Percentiles rank a stretch among this genome's conserved stretches.
Conservation (phyloP, 2,329 filamentous ascomycete genomes). For the Stenocarpella maydis region DNA sequence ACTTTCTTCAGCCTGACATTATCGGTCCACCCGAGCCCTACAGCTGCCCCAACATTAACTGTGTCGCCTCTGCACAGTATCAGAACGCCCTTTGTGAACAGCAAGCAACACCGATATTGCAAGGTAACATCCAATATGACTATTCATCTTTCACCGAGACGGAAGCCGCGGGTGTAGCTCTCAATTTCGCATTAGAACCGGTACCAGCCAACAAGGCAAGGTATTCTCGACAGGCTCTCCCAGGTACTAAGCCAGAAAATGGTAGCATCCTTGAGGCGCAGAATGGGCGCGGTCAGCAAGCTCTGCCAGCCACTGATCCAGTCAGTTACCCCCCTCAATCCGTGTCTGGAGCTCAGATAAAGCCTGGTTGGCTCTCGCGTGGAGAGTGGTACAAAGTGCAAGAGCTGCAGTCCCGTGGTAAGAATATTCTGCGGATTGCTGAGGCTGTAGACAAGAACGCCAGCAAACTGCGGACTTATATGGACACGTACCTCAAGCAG, state of each 20-base stretch:
- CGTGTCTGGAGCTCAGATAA: not conserved
- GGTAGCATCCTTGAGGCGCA: not conserved
- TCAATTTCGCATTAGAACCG: not conserved
- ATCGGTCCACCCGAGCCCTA: not conserved
- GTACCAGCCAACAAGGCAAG: not conserved
- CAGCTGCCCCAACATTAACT: not conserved
- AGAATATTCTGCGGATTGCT: not conserved
- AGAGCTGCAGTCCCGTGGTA: not conserved
- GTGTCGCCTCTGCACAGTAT: not conserved
- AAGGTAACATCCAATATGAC: not conserved
- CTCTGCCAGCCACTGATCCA: not conserved
- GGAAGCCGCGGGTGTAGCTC: not conserved
- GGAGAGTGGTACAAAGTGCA: not conserved
- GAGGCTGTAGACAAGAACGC: not conserved
- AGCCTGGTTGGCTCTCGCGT: not conserved
- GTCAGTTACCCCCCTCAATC: not conserved
- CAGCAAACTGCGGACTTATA: not conserved
- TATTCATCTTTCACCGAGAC: not conserved
- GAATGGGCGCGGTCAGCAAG: not conserved
- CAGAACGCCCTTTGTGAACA: not conserved
- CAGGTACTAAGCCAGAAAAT: no score
- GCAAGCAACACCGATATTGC: not conserved
- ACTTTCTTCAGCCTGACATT: not conserved
- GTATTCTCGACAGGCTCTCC: no score
- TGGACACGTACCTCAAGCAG: not conserved